Percentiles rank a stretch among this genome's conserved stretches.
Conservation (phyloP, 331 rosid species). For the Stylosanthes scabra region DNA sequence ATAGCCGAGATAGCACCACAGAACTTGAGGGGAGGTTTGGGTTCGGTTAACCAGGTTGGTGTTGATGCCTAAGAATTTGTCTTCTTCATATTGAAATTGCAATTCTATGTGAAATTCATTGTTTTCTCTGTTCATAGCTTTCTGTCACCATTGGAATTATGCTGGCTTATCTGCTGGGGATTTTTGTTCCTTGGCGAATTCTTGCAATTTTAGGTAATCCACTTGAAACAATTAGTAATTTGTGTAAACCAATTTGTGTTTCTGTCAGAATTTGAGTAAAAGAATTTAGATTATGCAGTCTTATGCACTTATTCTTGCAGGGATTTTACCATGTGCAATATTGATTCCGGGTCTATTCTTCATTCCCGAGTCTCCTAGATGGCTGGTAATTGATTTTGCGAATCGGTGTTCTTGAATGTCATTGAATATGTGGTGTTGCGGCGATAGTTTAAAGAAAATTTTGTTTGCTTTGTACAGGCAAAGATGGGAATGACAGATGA, state of each 20-base stretch:
- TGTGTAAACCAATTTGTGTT: constrained; percentile 24
- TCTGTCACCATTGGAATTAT: constrained; percentile 89
- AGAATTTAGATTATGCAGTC: constrained; percentile 27
- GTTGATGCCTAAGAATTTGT: constrained; percentile 28
- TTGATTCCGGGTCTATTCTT: constrained; percentile 93
- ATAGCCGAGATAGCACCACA: constrained; percentile 98
- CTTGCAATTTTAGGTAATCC: constrained; percentile 92
- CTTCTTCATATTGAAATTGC: constrained; percentile 1
- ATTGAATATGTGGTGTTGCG: not conserved
- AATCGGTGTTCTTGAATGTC: constrained; percentile 32
- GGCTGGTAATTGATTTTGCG: constrained; percentile 75
- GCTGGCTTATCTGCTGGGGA: constrained; percentile 95
- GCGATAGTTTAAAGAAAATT: constrained; percentile 12
- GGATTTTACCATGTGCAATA: constrained; percentile 84
- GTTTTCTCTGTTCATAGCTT: constrained; percentile 56
- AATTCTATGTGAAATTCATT: constrained; percentile 4
- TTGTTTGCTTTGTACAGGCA: constrained; percentile 59
- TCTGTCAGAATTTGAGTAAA: not conserved
- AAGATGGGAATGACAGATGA: constrained; percentile 96
- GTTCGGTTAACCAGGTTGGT: constrained; percentile 88
- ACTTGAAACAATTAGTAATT: constrained; percentile 23
- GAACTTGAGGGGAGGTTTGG: constrained; percentile 82
- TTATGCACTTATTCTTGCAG: constrained; percentile 48
- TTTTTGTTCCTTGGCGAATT: constrained; percentile 88
- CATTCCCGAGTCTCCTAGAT: constrained; percentile 97